phyloP scores from a whole-genome alignment of 352 stramenopile species.

The Phytophthora multivora region DNA sequence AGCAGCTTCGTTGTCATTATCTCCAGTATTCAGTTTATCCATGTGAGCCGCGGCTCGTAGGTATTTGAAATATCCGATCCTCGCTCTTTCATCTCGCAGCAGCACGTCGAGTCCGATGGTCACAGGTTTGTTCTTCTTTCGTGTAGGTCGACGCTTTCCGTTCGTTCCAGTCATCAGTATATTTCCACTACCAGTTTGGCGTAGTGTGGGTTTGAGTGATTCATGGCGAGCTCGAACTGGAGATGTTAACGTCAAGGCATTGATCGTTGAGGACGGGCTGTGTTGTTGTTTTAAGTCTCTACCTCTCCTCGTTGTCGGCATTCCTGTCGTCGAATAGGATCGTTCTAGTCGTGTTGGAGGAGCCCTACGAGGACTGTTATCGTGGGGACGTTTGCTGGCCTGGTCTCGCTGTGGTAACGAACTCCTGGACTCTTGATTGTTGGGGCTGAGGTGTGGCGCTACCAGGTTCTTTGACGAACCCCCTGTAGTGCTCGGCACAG shows the following conservation, averaged over 20 bases:
- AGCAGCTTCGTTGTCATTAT: conserved; percentile 3
- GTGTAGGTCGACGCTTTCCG: background rate
- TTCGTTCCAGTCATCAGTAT: background rate
- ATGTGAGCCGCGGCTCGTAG: conserved; percentile 43
- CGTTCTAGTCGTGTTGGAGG: background rate
- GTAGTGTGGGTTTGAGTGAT: conserved; percentile 22
- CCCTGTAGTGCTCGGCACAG: background rate
- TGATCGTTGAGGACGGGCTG: conserved; percentile 2
- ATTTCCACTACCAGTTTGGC: conserved; percentile 25
- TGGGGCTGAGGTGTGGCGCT: conserved; percentile 2
- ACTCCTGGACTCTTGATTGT: background rate
- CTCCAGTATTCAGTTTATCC: conserved; percentile 36
- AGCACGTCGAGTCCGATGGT: conserved; percentile 58
- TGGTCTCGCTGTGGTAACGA: background rate
- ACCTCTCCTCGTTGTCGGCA: background rate
- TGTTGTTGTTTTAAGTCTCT: too few species aligned
- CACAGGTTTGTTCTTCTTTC: conserved; percentile 36
- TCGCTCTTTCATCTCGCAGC: conserved; percentile 57
- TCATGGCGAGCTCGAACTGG: conserved; percentile 8
- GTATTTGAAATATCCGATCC: conserved; percentile 63
- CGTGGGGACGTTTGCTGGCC: background rate
- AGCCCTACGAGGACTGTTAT: background rate
- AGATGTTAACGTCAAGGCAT: conserved; percentile 3
- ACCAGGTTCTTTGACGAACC: conserved; percentile 19
- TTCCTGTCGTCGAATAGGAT: conserved; percentile 6